These are phyloP conservation scores for Asparagopsis taxiformis DNA, from an alignment of 31 red algal genomes.

Conservation along the genomic window DNA sequence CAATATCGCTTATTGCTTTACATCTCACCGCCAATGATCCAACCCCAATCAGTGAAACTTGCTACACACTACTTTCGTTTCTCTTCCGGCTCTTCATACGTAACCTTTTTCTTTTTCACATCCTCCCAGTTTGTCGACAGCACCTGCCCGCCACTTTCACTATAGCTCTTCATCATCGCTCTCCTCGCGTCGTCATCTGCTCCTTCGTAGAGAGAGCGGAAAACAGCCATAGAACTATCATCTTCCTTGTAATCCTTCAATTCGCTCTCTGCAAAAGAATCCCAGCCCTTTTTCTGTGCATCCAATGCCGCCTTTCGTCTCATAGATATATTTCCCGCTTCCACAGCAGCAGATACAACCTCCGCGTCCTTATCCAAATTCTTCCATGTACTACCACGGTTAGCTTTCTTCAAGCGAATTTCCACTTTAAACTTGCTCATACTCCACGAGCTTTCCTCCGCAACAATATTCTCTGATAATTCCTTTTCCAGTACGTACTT, in stretches of 20 bases:
- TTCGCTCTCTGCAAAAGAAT: constrained; percentile 49
- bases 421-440: constrained; percentile 64
- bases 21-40: no score
- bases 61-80: background rate
- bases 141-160: constrained; percentile 74
- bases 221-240: constrained; percentile 69
- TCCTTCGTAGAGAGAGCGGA: constrained; percentile 76
- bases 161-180: constrained; percentile 89
- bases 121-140: constrained; percentile 89
- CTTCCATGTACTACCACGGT: constrained; percentile 47
- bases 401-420: constrained; percentile 53
- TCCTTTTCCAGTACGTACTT: constrained; percentile 35
- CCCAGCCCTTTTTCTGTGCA: constrained; percentile 33
- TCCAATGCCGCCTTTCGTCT: constrained; percentile 24
- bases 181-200: constrained; percentile 81
- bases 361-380: constrained; percentile 35
- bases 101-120: constrained; percentile 60
- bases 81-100: constrained; percentile 30
- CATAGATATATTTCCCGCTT: constrained; percentile 33
- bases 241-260: constrained; percentile 63
- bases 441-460: constrained; percentile 28
- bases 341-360: constrained; percentile 26
- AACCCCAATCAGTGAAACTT: no score
- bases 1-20: constrained; percentile 1
- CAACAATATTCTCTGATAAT: constrained; percentile 22